Base-by-base conservation (phyloP, 1,284 basidiomycete species). In the Tranzscheliella williamsii region DNA sequence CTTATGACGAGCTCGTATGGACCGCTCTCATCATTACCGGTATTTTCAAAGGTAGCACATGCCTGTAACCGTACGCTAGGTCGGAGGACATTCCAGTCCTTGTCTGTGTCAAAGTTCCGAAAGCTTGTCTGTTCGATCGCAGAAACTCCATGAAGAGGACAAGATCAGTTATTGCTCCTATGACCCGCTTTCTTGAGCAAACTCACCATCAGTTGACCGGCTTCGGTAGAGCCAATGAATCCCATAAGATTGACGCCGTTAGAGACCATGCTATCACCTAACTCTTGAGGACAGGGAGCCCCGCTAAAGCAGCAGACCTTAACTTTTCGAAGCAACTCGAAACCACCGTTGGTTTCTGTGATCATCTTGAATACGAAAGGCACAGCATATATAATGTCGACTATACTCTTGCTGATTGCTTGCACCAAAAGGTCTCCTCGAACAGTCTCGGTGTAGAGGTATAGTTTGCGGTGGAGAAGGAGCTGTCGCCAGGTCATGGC, bases 71-170 rank as follows among this genome's bases (percentile, higher is more conserved):
- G 42, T 4, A 35, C 12, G 11, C 66, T 75, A 12, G 75, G 75
- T 26, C 81, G 76, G 23, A 84, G 72, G 79, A 83, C 85, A 64
- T 84, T 84, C 85, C 85, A 86, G 20, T 72, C 81, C 64, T 84
- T 84, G 79, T 87, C 85, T 4, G 56, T 78, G 2, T 72, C 74
- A 53, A 83, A 85, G 46, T 84, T 79, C 9, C 84, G 80, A 24
- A 78, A 74, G 12, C 82, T 83, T 69, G n/a, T n/a, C n/a, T n/a
- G n/a, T n/a, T n/a, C n/a, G n/a, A n/a, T n/a, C n/a, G n/a, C n/a
- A n/a, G n/a, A n/a, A n/a, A n/a, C n/a, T n/a, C n/a, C n/a, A n/a
- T n/a, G n/a, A n/a, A n/a, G n/a, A n/a, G n/a, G n/a, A n/a, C n/a
- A n/a, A n/a, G n/a, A n/a, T n/a, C n/a, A n/a, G n/a, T n/a, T n/a